A percentile compares a stretch with the other conserved stretches of the same genome.
Evolutionary conservation across 345 rosid species (phyloP).

Genomic region (Eutrema yunnanense): DNA sequence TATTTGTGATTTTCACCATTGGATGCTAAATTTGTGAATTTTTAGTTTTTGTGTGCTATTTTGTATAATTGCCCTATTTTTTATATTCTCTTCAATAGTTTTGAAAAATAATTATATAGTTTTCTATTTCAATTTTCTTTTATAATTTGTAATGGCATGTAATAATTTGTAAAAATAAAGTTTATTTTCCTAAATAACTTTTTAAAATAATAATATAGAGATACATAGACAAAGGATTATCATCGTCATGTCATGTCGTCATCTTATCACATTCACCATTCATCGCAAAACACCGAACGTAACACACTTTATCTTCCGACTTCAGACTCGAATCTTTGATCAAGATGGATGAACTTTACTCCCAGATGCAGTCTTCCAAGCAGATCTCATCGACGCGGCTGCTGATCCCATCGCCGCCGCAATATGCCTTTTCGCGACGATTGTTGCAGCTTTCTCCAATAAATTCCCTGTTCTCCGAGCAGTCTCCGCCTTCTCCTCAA

Average conservation of each 20-base stretch:
- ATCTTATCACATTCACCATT: background rate
- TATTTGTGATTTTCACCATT: too few relatives aligned
- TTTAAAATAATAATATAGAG: too few relatives aligned
- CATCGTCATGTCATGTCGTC: background rate
- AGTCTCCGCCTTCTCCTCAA: slow-evolving; percentile 51
- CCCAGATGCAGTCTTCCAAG: slow-evolving; percentile 55
- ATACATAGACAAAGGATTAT: background rate
- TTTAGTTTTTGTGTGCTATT: too few relatives aligned
- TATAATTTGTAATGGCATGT: too few relatives aligned
- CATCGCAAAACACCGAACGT: background rate
- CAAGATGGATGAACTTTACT: slow-evolving; percentile 77
- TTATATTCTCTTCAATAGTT: too few relatives aligned
- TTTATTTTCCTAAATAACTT: too few relatives aligned
- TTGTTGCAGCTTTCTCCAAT: slow-evolving; percentile 54
- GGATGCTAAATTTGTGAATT: too few relatives aligned
- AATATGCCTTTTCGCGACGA: slow-evolving; percentile 62
- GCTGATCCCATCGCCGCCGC: slow-evolving; percentile 81
- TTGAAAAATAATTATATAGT: too few relatives aligned
- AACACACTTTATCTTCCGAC: background rate
- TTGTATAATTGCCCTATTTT: too few relatives aligned
- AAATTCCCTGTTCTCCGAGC: slow-evolving; percentile 56
- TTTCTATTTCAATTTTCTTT: too few relatives aligned
- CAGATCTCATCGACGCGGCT: slow-evolving; percentile 74
- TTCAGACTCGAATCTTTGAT: background rate
- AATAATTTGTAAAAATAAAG: too few relatives aligned